A percentile compares a stretch with the other conserved stretches of the same genome.
phyloP scores from a whole-genome alignment of 371 early-diverging fungal genomes.

The Funneliformis caledonium region DNA sequence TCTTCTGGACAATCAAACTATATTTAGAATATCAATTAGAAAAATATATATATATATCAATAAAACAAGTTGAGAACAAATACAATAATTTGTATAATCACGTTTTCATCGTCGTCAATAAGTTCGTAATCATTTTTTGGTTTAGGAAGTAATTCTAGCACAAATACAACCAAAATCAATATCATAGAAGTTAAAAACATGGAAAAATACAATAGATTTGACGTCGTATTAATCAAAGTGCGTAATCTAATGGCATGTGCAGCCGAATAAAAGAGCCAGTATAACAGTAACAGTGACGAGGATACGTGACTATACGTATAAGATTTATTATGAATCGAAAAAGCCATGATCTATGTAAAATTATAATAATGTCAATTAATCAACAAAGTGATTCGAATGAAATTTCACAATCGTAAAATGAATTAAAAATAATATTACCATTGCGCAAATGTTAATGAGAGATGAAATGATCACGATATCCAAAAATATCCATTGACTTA shows the following conservation, averaged over 20 bases:
- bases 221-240: constrained; percentile 50
- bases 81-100: constrained; percentile 23
- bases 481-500: background rate
- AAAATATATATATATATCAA: background rate
- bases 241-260: constrained; percentile 61
- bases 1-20: constrained; percentile 69
- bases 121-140: constrained; percentile 66
- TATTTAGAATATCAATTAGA: background rate
- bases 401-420: constrained; percentile 30
- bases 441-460: constrained; percentile 39
- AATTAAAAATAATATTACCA: constrained; percentile 44
- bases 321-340: constrained; percentile 68
- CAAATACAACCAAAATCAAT: constrained; percentile 59
- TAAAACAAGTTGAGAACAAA: background rate
- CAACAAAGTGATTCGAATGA: constrained; percentile 43
- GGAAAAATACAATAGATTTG: constrained; percentile 50
- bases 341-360: constrained; percentile 55
- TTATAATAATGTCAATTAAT: constrained; percentile 40
- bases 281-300: constrained; percentile 75
- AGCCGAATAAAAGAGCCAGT: constrained; percentile 71
- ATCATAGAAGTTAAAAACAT: constrained; percentile 48
- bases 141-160: constrained; percentile 63
- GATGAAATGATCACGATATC: constrained; percentile 32
- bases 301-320: constrained; percentile 66
- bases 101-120: constrained; percentile 59